Base-by-base conservation (phyloP, 164 flowering plant species). In the Liquidambar formosana region DNA sequence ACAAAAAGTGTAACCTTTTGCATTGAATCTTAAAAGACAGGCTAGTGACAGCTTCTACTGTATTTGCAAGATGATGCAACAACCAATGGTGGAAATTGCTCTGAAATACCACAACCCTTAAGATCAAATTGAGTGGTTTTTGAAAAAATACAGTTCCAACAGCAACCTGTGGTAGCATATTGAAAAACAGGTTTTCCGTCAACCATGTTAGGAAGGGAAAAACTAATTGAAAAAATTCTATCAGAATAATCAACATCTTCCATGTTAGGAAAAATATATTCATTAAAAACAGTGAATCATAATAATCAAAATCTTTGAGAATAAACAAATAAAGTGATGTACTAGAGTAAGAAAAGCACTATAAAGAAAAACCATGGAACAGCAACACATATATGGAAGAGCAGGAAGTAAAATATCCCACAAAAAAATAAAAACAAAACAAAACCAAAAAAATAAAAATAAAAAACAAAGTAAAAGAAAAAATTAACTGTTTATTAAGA, bases 161-260 rank as follows among this genome's bases (percentile, higher is more conserved):
- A 65, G 27, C 68, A 48, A n/a, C 68, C 68, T 65, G 26, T 43
- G n/a, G 10, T 56, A 27, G 10, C 38, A 49, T 19, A 51, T 27
- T 26, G 22, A 27, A n/a, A 65, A 28, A 26, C 2, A 46, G 19
- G 10, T 54, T 33, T 43, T n/a, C 41, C 10, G 41, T 65, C 51
- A 52, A n/a, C 56, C 33, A 9, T 28, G 1, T 47, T 25, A 0
- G 19, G 10, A 25, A 63, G 25, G 14, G 19, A 26, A 10, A 11
- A 49, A 25, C 13, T 60, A 9, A 28, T n/a, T 12, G 33, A 60
- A 33, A 33, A 60, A 16, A 19, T 57, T 60, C 63, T 26, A 59
- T 8, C 22, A 3, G 13, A 51, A 16, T 51, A 18, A 51, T 51
- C 54, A 51, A 51, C 41, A 33, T 33, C 41, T 33, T 33, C 41